These are phyloP conservation scores for Verticillium dahliae DNA, from an alignment of 2,329 filamentous ascomycete species.

Conservation along the genomic window DNA sequence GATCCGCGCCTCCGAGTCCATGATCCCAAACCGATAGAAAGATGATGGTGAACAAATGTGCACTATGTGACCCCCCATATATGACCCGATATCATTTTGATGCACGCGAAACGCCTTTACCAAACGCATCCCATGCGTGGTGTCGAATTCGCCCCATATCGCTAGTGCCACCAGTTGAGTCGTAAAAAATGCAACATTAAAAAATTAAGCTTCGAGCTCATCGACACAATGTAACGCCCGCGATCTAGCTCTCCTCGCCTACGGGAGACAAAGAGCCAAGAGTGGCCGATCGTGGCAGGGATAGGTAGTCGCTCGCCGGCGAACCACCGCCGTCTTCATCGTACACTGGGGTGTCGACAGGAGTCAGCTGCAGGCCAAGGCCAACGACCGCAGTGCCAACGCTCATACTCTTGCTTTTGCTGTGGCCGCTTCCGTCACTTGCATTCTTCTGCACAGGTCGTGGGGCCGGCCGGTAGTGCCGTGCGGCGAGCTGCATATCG, in stretches of 20 bases:
- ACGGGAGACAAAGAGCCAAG: slow-evolving; percentile 5
- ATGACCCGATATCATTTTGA: not conserved
- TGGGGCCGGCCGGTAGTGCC: slow-evolving; percentile 14
- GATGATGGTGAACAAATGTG: not conserved
- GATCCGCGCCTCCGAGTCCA: not conserved
- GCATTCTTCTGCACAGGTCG: slow-evolving; percentile 10
- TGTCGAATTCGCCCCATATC: not conserved
- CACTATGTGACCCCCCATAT: not conserved
- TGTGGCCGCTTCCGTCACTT: slow-evolving; percentile 7
- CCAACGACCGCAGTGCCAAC: slow-evolving; percentile 30
- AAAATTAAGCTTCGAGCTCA: not conserved
- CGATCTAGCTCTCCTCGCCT: slow-evolving; percentile 5
- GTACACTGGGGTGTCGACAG: slow-evolving; percentile 24
- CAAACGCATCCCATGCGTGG: not conserved
- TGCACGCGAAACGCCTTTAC: not conserved
- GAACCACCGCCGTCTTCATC: slow-evolving; percentile 5
- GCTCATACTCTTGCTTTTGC: slow-evolving; percentile 31
- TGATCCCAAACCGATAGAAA: not conserved
- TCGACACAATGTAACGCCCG: not conserved
- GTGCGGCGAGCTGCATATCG: slow-evolving; percentile 56
- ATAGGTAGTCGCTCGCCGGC: slow-evolving; percentile 7
- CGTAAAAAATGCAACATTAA: not conserved
- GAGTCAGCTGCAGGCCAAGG: slow-evolving; percentile 33
- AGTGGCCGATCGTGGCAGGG: slow-evolving; percentile 3
- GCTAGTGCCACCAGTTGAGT: not conserved